Evolutionary conservation across 148 eudicot genomes (phyloP).

Genomic region (Chenopodium album): DNA sequence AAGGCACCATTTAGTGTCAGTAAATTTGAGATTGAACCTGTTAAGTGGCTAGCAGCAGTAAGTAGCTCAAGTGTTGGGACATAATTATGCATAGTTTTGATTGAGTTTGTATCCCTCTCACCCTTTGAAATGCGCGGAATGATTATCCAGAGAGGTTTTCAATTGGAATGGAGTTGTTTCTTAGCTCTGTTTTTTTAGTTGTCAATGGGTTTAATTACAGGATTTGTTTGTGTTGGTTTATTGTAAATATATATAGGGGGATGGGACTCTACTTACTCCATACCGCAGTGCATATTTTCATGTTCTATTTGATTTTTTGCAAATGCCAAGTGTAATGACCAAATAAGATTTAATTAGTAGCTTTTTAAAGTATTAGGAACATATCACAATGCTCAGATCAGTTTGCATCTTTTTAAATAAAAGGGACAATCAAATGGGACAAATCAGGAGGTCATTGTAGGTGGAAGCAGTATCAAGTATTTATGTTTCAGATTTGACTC

Average conservation of each 20-base stretch:
- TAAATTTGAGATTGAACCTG: not conserved
- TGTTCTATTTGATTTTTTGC: not conserved
- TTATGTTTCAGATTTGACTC: too few species aligned
- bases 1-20: conserved; percentile 1
- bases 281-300: not conserved
- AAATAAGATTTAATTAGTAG: too few species aligned
- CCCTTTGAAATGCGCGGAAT: not conserved
- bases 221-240: not conserved
- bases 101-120: not conserved
- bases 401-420: not conserved
- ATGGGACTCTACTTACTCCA: not conserved
- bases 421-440: not conserved
- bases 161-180: not conserved
- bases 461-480: too few species aligned
- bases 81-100: not conserved
- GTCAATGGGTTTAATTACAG: too few species aligned
- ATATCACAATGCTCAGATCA: not conserved
- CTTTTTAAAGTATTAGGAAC: not conserved
- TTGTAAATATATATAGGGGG: not conserved
- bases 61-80: not conserved
- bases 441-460: not conserved
- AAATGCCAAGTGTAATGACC: not conserved
- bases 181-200: not conserved
- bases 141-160: not conserved
- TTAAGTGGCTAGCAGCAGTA: not conserved